Evolutionary conservation across 106 monocot species (phyloP).

Genomic region (Xerophyta viscosa): DNA sequence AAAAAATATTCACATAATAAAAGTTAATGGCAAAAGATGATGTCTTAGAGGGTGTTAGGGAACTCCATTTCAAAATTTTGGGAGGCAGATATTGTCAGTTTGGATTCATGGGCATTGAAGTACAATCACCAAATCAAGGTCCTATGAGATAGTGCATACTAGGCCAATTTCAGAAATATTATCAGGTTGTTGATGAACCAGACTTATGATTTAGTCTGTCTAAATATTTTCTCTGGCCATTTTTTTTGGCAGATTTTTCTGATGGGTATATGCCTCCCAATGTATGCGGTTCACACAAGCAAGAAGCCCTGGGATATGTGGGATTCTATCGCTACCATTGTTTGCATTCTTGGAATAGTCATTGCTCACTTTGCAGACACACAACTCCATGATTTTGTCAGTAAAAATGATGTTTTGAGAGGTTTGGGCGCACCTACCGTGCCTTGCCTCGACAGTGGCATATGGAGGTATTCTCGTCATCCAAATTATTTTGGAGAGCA

Average conservation of each 20-base stretch:
- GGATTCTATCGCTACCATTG: constrained; percentile 39
- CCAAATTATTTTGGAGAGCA: constrained; percentile 97
- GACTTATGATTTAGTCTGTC: too few species aligned
- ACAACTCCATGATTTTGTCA: constrained; percentile 63
- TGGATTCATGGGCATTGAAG: too few species aligned
- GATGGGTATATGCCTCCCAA: constrained; percentile 86
- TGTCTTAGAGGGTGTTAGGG: too few species aligned
- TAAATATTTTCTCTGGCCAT: neutral
- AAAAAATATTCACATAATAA: too few species aligned
- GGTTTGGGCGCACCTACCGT: constrained; percentile 28
- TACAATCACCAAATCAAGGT: too few species aligned
- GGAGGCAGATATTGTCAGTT: too few species aligned
- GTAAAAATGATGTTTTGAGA: constrained; percentile 40
- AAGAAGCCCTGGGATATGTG: constrained; percentile 38
- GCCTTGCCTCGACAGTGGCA: constrained; percentile 58
- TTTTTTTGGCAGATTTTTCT: constrained; percentile 50
- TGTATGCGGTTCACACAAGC: constrained; percentile 76
- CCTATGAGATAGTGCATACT: too few species aligned
- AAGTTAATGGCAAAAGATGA: too few species aligned
- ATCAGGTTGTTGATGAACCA: too few species aligned
- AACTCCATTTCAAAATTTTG: too few species aligned
- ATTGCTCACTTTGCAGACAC: constrained; percentile 86
- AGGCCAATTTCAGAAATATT: too few species aligned
- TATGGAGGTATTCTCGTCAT: constrained; percentile 89
- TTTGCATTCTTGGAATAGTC: constrained; percentile 54